These are phyloP conservation scores for Epithele typhae DNA, from an alignment of 768 basidiomycete genomes.

Conservation along the genomic window DNA sequence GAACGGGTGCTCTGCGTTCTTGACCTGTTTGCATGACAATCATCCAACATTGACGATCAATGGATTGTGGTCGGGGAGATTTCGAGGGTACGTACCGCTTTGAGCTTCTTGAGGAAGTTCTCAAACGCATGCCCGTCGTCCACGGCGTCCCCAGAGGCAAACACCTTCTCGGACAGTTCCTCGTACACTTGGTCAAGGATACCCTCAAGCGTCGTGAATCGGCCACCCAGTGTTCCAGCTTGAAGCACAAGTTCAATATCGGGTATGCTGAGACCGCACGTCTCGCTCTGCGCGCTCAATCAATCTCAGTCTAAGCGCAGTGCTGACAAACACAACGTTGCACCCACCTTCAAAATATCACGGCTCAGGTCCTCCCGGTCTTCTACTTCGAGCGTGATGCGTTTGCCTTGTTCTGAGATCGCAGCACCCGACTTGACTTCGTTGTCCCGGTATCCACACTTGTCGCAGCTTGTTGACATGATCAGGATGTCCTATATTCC, in stretches of 20 bases:
- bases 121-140: constrained; percentile 59
- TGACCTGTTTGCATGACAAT: constrained; percentile 66
- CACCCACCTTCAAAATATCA: constrained; percentile 85
- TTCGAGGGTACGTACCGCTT: constrained; percentile 66
- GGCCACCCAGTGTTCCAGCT: constrained; percentile 91
- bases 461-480: constrained; percentile 97
- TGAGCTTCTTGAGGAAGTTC: constrained; percentile 70
- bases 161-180: constrained; percentile 86
- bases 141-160: constrained; percentile 67
- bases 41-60: no score
- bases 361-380: constrained; percentile 89
- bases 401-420: constrained; percentile 83
- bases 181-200: constrained; percentile 93
- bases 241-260: constrained; percentile 92
- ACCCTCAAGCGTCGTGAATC: constrained; percentile 97
- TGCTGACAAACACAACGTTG: background rate
- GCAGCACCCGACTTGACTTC: constrained; percentile 95
- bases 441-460: constrained; percentile 95
- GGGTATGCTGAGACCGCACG: constrained; percentile 83
- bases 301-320: background rate
- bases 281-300: constrained; percentile 70
- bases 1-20: constrained; percentile 73
- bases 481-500: constrained; percentile 93
- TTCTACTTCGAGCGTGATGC: constrained; percentile 84
- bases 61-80: no score